Base-by-base conservation (phyloP, 345 rosid species). In the Eucalyptus marginata region DNA sequence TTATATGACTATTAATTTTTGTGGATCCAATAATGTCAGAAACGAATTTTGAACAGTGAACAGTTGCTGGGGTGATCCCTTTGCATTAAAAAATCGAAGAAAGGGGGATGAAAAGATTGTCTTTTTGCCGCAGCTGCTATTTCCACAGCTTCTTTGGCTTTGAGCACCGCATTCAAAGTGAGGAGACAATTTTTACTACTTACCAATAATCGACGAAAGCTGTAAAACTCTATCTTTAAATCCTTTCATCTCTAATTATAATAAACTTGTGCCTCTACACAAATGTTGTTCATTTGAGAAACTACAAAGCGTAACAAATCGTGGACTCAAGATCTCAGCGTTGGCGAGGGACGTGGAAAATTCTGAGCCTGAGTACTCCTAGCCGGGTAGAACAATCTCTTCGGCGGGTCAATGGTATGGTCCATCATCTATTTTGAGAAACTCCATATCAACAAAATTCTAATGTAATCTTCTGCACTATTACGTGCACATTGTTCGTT, bases 201-300 rank as follows among this genome's bases (percentile, higher is more conserved):
- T 62, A 3, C 2, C 68, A 62, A 27, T 5, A 62, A 12, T 62
- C 68, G 7, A 62, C 31, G 4, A 10, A 62, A 27, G 31, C 68
- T 12, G 31, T 3, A 1, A 8, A 12, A 29, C 68, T 1, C 16
- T 4, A 62, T 6, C 31, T 27, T 27, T 13, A 5, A 2, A 58
- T 18, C 27, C 8, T 36, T 56, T 56, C 59, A 1, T 56, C 25
- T 56, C 5, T 56, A 5, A 56, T 22, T 56, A 2, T 54, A 54
- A 54, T 54, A 18, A 11, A 2, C n/a, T 25, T 25, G 2, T 25
- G n/a, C n/a, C 20, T 16, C 54, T 8, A 54, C 59, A 11, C 62
- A 24, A 58, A 58, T 24, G 6, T 58, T 10, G 29, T 24, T 58
- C 62, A 22, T 58, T 58, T 24, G 29, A 8, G 62, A 58, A 58